Conservation (phyloP, 2,329 filamentous ascomycete genomes). For the Botrytis hyacinthi region DNA sequence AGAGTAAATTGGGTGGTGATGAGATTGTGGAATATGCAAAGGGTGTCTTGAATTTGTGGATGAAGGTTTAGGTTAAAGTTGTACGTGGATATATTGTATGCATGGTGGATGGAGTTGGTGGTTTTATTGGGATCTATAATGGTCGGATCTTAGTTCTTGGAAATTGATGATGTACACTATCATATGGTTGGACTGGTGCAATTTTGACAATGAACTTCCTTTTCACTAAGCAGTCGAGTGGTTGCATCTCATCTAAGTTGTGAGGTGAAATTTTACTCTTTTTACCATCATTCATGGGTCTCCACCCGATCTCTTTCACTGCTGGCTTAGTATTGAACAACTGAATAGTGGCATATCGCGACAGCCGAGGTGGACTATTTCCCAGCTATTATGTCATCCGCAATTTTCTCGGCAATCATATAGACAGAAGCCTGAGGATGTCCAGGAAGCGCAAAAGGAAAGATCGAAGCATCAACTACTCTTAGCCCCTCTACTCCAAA, state of each 20-base stretch:
- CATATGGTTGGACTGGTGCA: conserved; percentile 18
- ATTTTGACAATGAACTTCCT: conserved; percentile 15
- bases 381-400: conserved; percentile 1
- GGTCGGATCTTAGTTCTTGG: conserved; percentile 1
- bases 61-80: conserved; percentile 59
- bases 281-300: neutral
- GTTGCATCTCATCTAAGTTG: neutral
- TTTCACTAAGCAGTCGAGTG: conserved; percentile 15
- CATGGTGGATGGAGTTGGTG: conserved; percentile 19
- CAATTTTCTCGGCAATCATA: conserved; percentile 22
- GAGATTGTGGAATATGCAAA: conserved; percentile 98
- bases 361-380: neutral
- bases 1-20: conserved; percentile 89
- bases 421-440: conserved; percentile 20
- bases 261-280: neutral
- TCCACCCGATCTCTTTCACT: neutral
- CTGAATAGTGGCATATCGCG: neutral
- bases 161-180: conserved; percentile 8
- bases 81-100: conserved; percentile 1
- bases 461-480: conserved; percentile 16
- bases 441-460: conserved; percentile 20
- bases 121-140: conserved; percentile 15
- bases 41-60: conserved; percentile 74
- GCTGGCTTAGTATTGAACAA: neutral
- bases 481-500: conserved; percentile 11